phyloP scores from a whole-genome alignment of 2,329 filamentous ascomycete species.

The Penicillium sp. region DNA sequence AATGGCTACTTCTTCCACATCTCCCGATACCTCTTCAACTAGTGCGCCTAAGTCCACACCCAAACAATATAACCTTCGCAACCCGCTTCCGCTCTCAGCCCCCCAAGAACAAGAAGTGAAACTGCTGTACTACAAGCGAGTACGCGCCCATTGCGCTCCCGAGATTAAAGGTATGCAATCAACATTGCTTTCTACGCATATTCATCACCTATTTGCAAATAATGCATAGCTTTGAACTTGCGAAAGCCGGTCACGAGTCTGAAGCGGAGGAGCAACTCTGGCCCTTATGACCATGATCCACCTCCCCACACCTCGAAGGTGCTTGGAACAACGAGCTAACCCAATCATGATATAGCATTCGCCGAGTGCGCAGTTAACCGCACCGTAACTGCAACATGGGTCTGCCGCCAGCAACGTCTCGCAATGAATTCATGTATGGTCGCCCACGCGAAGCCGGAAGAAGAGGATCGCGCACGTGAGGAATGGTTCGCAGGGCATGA shows the following conservation, averaged over 20 bases:
- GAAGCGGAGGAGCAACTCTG: not conserved
- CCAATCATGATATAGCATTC: constrained; percentile 63
- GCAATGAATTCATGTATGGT: constrained; percentile 96
- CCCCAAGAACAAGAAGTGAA: constrained; percentile 78
- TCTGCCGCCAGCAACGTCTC: constrained; percentile 74
- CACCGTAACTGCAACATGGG: constrained; percentile 83
- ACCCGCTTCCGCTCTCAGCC: constrained; percentile 78
- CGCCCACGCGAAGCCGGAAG: constrained; percentile 73
- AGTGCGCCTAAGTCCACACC: constrained; percentile 13
- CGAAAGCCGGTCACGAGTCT: not conserved
- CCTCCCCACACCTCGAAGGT: not conserved
- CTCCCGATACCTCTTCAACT: constrained; percentile 23
- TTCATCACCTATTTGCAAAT: not conserved
- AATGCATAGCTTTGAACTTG: not conserved
- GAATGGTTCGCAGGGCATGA: constrained; percentile 85
- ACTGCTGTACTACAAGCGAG: constrained; percentile 75
- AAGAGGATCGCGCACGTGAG: constrained; percentile 82
- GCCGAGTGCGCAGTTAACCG: constrained; percentile 83
- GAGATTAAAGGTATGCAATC: constrained; percentile 68
- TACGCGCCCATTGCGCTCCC: constrained; percentile 69
- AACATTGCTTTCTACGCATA: not conserved
- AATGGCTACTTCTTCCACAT: constrained; percentile 24
- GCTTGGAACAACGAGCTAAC: not conserved
- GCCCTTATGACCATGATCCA: not conserved
- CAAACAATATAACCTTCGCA: constrained; percentile 51